phyloP scores from a whole-genome alignment of 768 basidiomycete species.

The Rubroboletus pulcherrimus region DNA sequence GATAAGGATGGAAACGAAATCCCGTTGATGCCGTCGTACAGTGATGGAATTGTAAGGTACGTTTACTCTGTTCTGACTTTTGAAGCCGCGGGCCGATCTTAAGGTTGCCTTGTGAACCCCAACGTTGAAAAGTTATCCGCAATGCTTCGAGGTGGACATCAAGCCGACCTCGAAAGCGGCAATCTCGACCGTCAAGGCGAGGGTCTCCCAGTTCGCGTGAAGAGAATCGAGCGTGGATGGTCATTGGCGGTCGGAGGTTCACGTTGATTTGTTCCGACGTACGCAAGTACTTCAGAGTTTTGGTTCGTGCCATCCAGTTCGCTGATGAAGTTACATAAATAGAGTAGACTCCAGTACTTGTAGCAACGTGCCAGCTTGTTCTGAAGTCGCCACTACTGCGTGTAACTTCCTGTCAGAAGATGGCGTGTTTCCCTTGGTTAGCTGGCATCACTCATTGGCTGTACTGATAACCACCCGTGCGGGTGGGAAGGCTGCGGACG shows the following conservation, averaged over 20 bases:
- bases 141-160: conserved; percentile 9
- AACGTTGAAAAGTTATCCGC: conserved; percentile 4
- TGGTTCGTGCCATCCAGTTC: too few species aligned
- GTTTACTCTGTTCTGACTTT: neutral
- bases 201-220: neutral
- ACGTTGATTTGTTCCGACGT: neutral
- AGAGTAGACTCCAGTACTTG: too few species aligned
- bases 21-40: neutral
- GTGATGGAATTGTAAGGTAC: conserved; percentile 10
- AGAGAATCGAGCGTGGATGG: neutral
- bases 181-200: conserved; percentile 9
- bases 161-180: conserved; percentile 8
- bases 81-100: neutral
- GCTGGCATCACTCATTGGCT: too few species aligned
- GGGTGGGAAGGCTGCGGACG: too few species aligned
- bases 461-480: too few species aligned
- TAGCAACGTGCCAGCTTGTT: too few species aligned
- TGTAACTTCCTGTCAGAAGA: too few species aligned
- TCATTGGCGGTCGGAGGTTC: neutral
- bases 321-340: too few species aligned
- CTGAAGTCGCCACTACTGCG: too few species aligned
- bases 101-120: neutral
- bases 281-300: neutral
- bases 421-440: too few species aligned
- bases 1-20: conserved; percentile 8